Evolutionary conservation across 129 eudicot species (phyloP).

Genomic region (Escallonia rubra): DNA sequence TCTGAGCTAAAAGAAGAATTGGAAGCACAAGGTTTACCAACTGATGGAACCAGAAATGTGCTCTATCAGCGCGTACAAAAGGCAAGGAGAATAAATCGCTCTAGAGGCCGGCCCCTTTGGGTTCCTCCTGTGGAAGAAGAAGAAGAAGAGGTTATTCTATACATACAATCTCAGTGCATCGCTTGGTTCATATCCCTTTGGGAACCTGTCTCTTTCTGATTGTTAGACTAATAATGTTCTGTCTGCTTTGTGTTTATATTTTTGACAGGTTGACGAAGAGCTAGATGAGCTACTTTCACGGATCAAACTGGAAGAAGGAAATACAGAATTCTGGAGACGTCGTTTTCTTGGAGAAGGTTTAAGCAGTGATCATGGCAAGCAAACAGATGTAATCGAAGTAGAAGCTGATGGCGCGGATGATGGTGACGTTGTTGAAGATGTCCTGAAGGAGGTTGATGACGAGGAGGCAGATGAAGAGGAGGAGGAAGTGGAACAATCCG

Average conservation of each 20-base stretch:
- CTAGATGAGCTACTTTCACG: conserved; percentile 76
- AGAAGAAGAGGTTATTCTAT: conserved; percentile 79
- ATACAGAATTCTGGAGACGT: conserved; percentile 89
- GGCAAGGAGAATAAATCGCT: conserved; percentile 93
- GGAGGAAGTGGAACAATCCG: conserved; percentile 66
- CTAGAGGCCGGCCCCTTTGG: conserved; percentile 94
- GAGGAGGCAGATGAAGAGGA: conserved; percentile 77
- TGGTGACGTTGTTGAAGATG: conserved; percentile 43
- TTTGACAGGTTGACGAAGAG: conserved; percentile 75
- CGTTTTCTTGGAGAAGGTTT: conserved; percentile 88
- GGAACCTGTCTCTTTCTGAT: neutral
- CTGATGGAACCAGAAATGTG: conserved; percentile 87
- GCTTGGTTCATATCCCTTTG: neutral
- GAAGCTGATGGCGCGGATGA: conserved; percentile 58
- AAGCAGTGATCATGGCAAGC: conserved; percentile 41
- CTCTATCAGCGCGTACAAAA: conserved; percentile 96
- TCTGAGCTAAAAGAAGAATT: conserved; percentile 85
- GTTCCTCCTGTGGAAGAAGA: conserved; percentile 93
- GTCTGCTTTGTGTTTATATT: neutral
- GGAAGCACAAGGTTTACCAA: conserved; percentile 93
- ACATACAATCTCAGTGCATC: neutral
- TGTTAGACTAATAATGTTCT: neutral
- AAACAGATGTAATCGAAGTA: conserved; percentile 31
- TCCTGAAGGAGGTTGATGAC: conserved; percentile 53
- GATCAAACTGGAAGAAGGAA: conserved; percentile 78